Percentiles rank a stretch among this genome's conserved stretches.
phyloP scores from a whole-genome alignment of 1,284 basidiomycete genomes.

The Waitea zeae region DNA sequence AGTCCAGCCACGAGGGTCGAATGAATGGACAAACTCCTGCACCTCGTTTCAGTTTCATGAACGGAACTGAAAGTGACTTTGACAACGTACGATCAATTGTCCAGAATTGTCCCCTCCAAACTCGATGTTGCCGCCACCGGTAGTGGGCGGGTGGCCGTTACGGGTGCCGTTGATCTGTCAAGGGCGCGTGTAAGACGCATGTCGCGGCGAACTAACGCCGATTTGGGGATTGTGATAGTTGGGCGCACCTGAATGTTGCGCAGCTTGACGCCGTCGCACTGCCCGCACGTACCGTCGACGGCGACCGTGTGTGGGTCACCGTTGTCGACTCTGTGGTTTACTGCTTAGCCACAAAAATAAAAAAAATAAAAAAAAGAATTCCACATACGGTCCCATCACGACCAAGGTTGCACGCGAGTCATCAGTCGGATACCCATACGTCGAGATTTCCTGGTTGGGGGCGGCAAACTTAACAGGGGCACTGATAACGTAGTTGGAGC shows the following conservation, averaged over 20 bases:
- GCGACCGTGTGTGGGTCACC: constrained; percentile 53
- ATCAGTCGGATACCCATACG: constrained; percentile 53
- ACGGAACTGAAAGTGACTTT: too few relatives aligned
- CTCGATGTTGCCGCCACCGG: constrained; percentile 62
- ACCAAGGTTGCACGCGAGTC: constrained; percentile 31
- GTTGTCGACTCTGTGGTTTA: neutral
- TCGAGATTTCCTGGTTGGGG: constrained; percentile 62
- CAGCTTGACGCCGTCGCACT: constrained; percentile 40
- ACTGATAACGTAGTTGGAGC: constrained; percentile 39
- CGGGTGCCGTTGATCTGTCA: constrained; percentile 51
- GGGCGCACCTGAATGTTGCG: constrained; percentile 52
- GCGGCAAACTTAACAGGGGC: constrained; percentile 48
- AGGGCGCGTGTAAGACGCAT: neutral
- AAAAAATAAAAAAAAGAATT: constrained; percentile 11
- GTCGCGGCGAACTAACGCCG: neutral
- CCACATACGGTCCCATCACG: constrained; percentile 34
- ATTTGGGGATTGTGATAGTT: too few relatives aligned
- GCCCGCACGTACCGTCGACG: constrained; percentile 41
- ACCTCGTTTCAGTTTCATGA: too few relatives aligned
- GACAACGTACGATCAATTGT: constrained; percentile 51
- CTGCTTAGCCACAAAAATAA: neutral
- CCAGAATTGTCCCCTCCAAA: constrained; percentile 53
- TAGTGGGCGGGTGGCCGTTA: constrained; percentile 24
- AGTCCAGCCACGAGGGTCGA: constrained; percentile 57
- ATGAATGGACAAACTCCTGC: constrained; percentile 58